Percentiles rank a stretch among this genome's conserved stretches.
phyloP scores from a whole-genome alignment of 371 early-diverging fungal genomes.

The Mucor plumbeus region DNA sequence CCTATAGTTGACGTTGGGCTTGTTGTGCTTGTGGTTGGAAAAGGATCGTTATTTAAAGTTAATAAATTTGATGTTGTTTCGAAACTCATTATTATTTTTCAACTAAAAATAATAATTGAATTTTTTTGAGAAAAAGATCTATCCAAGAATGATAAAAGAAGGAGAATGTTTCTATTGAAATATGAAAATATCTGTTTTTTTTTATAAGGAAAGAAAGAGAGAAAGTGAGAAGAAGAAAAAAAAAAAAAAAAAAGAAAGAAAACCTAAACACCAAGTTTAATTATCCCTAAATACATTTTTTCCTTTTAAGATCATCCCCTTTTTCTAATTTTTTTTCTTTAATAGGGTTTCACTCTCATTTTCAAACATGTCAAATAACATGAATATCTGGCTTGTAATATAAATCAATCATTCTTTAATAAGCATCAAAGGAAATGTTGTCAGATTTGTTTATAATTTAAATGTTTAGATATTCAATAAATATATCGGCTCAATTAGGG shows the following conservation, averaged over 20 bases:
- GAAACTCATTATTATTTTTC: conserved; percentile 16
- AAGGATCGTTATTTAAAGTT: conserved; percentile 13
- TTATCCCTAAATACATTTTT: conserved; percentile 7
- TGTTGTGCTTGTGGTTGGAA: conserved; percentile 10
- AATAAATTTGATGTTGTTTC: conserved; percentile 11
- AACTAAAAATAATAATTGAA: not conserved
- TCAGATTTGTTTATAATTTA: not conserved
- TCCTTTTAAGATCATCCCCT: conserved; percentile 3
- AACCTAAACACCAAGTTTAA: conserved; percentile 3
- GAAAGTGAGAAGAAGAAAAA: not conserved
- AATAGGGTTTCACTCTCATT: not conserved
- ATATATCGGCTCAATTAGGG: conserved; percentile 2
- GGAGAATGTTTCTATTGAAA: not conserved
- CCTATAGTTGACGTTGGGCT: not conserved
- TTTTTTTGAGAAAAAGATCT: not conserved
- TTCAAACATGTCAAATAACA: not conserved
- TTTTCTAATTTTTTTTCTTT: conserved; percentile 1
- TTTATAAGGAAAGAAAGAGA: not conserved
- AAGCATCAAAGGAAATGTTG: no score
- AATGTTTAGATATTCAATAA: not conserved
- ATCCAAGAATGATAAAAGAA: not conserved
- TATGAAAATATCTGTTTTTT: not conserved
- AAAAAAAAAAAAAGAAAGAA: not conserved
- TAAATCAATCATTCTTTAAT: no score
- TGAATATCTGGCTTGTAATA: no score